These are phyloP conservation scores for Penicillium corylophilum DNA, from an alignment of 2,329 filamentous ascomycete genomes.

Conservation along the genomic window DNA sequence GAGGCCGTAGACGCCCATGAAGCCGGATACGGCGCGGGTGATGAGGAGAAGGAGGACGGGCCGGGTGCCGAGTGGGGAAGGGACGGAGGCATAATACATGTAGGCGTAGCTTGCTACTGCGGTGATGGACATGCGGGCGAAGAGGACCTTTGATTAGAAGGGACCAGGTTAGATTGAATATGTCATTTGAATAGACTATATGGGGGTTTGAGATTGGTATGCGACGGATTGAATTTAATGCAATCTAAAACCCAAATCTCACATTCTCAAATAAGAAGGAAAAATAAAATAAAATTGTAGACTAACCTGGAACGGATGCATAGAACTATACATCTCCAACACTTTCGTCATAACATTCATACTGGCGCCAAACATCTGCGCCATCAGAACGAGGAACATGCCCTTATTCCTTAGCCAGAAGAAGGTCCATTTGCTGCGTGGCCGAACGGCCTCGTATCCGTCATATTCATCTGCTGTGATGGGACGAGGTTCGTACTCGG, in stretches of 20 bases:
- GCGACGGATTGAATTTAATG: too few species aligned
- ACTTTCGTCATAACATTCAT: slow-evolving; percentile 84
- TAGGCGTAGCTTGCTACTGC: slow-evolving; percentile 65
- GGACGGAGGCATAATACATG: slow-evolving; percentile 69
- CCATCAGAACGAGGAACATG: slow-evolving; percentile 67
- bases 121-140: slow-evolving; percentile 76
- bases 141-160: slow-evolving; percentile 74
- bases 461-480: slow-evolving; percentile 15
- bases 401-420: slow-evolving; percentile 68
- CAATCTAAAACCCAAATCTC: too few species aligned
- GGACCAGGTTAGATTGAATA: too few species aligned
- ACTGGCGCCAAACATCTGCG: slow-evolving; percentile 76
- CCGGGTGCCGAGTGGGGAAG: slow-evolving; percentile 66
- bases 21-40: slow-evolving; percentile 67
- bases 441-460: neutral
- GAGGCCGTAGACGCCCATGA: slow-evolving; percentile 77
- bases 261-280: too few species aligned
- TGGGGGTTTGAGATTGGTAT: neutral
- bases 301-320: slow-evolving; percentile 72
- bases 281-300: neutral
- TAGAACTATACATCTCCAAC: slow-evolving; percentile 67
- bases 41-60: slow-evolving; percentile 68
- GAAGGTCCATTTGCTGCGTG: neutral
- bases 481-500: slow-evolving; percentile 19
- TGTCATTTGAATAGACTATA: too few species aligned